These are phyloP conservation scores for Eucalyptus urophylla DNA, from an alignment of 345 rosid genomes.

Conservation along the genomic window DNA sequence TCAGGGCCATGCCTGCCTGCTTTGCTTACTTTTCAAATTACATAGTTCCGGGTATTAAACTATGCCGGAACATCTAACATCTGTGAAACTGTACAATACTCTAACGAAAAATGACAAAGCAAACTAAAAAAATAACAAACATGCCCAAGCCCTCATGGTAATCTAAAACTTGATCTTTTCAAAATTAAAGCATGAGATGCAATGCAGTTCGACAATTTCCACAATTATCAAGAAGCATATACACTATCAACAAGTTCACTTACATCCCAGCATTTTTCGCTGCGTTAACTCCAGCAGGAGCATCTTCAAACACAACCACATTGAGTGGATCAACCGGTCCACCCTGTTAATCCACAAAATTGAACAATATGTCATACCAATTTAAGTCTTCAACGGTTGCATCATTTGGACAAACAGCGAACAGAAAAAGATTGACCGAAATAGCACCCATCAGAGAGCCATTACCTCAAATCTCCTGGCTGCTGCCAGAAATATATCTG, in stretches of 20 bases:
- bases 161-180: not conserved
- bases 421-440: not conserved
- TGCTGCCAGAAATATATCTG: constrained; percentile 83
- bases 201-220: not conserved
- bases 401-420: not conserved
- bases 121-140: not conserved
- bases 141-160: not conserved
- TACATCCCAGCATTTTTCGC: constrained; percentile 93
- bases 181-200: not conserved
- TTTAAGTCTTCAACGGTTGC: not conserved
- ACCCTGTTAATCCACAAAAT: constrained; percentile 27
- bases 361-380: not conserved
- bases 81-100: not conserved
- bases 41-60: not conserved
- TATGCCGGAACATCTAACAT: not conserved
- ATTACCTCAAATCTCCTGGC: constrained; percentile 87
- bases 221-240: not conserved
- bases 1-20: not conserved
- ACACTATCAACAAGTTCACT: constrained; percentile 11
- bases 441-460: not conserved
- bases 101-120: not conserved
- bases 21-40: not conserved
- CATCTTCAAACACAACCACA: constrained; percentile 85
- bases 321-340: constrained; percentile 44
- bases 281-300: constrained; percentile 84